Conservation (phyloP, 164 flowering plant genomes). For the Platanus orientalis region DNA sequence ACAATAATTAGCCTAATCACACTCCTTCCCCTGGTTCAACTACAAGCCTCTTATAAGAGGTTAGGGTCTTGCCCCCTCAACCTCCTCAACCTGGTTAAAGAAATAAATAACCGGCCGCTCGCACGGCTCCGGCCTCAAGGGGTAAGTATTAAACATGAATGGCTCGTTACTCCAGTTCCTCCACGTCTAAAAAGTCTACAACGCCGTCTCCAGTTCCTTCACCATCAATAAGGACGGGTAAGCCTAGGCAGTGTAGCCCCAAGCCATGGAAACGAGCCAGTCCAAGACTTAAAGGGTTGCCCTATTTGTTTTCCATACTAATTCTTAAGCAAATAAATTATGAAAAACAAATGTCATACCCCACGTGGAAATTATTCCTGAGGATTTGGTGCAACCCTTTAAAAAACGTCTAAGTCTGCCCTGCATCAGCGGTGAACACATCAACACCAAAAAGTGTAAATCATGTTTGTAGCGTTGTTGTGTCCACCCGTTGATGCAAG, state of each 20-base stretch:
- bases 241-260: constrained; percentile 79
- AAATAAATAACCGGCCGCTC: constrained; percentile 32
- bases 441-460: too few species aligned
- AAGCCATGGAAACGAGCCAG: constrained; percentile 73
- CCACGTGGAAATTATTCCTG: too few species aligned
- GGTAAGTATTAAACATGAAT: constrained; percentile 64
- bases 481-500: too few species aligned
- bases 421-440: too few species aligned
- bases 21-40: constrained; percentile 8
- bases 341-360: too few species aligned
- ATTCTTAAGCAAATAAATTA: too few species aligned
- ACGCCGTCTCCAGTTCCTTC: constrained; percentile 45
- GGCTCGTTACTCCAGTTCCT: constrained; percentile 39
- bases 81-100: constrained; percentile 28
- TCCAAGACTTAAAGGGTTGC: too few species aligned
- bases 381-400: too few species aligned
- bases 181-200: constrained; percentile 70
- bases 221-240: constrained; percentile 40
- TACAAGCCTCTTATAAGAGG: constrained; percentile 24
- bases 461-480: too few species aligned
- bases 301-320: too few species aligned
- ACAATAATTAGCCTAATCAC: constrained; percentile 15
- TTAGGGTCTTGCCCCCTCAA: constrained; percentile 14
- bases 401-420: too few species aligned
- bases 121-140: constrained; percentile 37